phyloP scores from a whole-genome alignment of 139 green algal genomes.

The Volvox africanus region DNA sequence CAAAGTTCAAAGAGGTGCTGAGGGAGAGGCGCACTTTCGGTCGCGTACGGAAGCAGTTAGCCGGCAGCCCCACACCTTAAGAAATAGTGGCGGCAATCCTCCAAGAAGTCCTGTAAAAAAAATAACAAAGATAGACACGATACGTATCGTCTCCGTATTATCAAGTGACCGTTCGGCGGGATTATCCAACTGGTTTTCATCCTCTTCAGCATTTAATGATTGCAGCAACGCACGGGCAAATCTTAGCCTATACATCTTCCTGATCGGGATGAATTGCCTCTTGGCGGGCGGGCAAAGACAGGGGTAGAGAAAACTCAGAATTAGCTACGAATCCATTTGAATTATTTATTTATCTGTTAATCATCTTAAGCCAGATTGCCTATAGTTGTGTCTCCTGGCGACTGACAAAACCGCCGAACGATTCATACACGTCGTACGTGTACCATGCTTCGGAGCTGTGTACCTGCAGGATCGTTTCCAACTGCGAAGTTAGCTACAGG shows the following conservation, averaged over 20 bases:
- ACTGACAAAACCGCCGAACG: too few relatives aligned
- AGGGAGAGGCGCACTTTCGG: too few relatives aligned
- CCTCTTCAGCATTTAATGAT: neutral
- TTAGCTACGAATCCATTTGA: neutral
- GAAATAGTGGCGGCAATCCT: neutral
- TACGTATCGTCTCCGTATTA: neutral
- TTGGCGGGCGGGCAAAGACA: too few relatives aligned
- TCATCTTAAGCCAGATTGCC: too few relatives aligned
- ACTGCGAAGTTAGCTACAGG: too few relatives aligned
- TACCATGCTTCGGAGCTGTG: conserved; percentile 24
- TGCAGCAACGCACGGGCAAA: neutral
- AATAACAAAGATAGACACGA: conserved; percentile 15
- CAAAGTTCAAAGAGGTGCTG: too few relatives aligned
- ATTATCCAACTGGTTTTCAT: neutral
- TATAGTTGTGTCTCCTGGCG: too few relatives aligned
- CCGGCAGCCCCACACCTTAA: conserved; percentile 1
- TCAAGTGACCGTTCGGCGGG: neutral
- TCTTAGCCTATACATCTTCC: neutral
- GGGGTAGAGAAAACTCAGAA: neutral
- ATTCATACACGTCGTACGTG: neutral
- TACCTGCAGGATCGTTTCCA: too few relatives aligned
- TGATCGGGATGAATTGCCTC: neutral
- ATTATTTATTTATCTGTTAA: too few relatives aligned
- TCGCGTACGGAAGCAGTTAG: too few relatives aligned
- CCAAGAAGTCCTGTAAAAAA: neutral